phyloP scores from a whole-genome alignment of 2,329 filamentous ascomycete species.

The Penicillium psychrosexuale region DNA sequence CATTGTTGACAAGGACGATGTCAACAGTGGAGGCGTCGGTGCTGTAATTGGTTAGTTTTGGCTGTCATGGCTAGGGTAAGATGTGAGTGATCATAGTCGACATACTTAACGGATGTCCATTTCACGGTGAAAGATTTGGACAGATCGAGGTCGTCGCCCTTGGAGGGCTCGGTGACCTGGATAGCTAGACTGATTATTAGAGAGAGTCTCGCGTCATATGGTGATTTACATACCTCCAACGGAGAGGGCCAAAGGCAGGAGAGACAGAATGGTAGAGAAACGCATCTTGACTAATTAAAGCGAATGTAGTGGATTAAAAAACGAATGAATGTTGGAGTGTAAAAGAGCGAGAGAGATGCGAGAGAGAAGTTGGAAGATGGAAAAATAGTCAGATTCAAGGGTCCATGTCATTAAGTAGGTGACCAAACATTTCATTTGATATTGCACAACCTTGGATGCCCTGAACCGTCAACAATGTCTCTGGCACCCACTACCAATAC shows the following conservation, averaged over 20 bases:
- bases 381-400: neutral
- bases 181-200: constrained; percentile 27
- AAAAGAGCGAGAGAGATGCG: neutral
- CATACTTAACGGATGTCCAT: constrained; percentile 39
- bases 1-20: constrained; percentile 43
- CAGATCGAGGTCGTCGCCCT: constrained; percentile 32
- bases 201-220: neutral
- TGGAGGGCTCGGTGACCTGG: constrained; percentile 34
- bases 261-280: constrained; percentile 22
- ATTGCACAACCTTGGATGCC: constrained; percentile 2
- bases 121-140: constrained; percentile 36
- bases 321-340: neutral
- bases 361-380: neutral
- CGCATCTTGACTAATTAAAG: constrained; percentile 25
- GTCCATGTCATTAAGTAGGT: neutral
- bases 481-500: neutral
- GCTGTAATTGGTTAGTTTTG: constrained; percentile 17
- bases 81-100: neutral
- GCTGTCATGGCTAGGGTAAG: neutral
- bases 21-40: constrained; percentile 41
- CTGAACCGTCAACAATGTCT: neutral
- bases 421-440: constrained; percentile 2
- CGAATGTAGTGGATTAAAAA: constrained; percentile 1
- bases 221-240: constrained; percentile 25
- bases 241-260: constrained; percentile 29